Percentiles rank a stretch among this genome's conserved stretches.
Conservation (phyloP, 371 early-diverging fungal species). For the Mortierella sp. region DNA sequence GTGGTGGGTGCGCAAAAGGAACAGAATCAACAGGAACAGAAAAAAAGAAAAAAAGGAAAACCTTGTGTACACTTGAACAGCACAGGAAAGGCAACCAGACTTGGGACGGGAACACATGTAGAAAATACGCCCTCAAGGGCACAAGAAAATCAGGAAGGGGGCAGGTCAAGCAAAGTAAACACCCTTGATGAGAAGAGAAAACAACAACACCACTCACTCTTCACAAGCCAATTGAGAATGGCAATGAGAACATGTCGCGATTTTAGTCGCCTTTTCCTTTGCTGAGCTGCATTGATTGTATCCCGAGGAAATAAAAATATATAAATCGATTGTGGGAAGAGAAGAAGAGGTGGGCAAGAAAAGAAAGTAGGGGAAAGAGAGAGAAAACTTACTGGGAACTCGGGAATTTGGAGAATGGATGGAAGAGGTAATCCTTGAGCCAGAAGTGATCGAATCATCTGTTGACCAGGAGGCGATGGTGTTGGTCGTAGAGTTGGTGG, state of each 20-base stretch:
- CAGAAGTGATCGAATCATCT: background rate
- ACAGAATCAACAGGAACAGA: background rate
- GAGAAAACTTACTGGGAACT: constrained; percentile 14
- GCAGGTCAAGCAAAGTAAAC: no score
- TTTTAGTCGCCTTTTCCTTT: no score
- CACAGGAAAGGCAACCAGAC: background rate
- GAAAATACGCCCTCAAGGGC: background rate
- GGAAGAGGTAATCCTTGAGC: background rate
- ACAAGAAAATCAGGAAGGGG: no score
- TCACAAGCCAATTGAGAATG: no score
- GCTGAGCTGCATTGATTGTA: no score
- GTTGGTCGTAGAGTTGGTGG: constrained; percentile 3
- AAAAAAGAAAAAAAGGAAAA: background rate
- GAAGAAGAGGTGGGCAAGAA: background rate
- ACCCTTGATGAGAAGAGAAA: no score
- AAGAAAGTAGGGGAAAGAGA: background rate
- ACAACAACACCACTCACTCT: no score
- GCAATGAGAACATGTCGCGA: no score
- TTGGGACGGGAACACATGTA: background rate
- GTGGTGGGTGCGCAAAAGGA: constrained; percentile 39
- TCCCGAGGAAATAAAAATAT: background rate
- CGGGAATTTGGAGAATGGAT: constrained; percentile 1
- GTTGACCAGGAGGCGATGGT: background rate
- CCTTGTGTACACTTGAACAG: background rate
- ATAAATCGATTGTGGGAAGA: no score